Base-by-base conservation (phyloP, 139 green algal genomes). In the Klebsormidium nitens region DNA sequence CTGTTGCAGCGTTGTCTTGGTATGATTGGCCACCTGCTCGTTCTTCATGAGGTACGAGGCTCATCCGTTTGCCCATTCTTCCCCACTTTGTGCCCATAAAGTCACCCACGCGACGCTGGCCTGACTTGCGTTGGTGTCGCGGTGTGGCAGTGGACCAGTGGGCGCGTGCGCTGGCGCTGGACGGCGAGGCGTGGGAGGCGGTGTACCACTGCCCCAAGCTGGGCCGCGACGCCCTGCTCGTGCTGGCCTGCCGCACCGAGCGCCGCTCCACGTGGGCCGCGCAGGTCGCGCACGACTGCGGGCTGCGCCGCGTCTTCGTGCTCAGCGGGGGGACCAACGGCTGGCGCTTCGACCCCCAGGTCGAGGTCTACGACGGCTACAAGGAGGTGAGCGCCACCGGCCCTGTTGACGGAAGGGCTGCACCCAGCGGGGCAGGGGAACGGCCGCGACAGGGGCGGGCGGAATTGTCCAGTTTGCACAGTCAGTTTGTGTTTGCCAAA, bases 211-310 rank as follows among this genome's bases (percentile, higher is more conserved):
- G 82, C 63, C 50, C 76, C 36, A 85, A 83, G 76, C 81, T 85
- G 0, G 36, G 23, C 2, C 19, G 52, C 0, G 71, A 76, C 4
- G 76, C 82, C 34, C 65, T 73, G 1, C 29, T 91, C 1, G 69
- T 90, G 19, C 76, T 91, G 14, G 28, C 59, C 37, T 28, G 59
- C 40, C 29, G 59, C 29, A 67, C 83, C 37, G 82, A 79, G 55
- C 62, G 50, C 5, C 75, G 86, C 11, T 70, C 86, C 11, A 56
- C 68, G 0, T 91, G 86, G 86, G 86, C 86, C 11, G 86, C 87
- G 23, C 82, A 87, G 66, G 34, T 91, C 1, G 86, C 86, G 36
- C 26, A 72, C 32, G 46, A 82, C n/a, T 35, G 36, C 44, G 32
- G 74, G 77, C 36, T 73, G 48, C 32, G 23, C 5, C 35, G 65